phyloP scores from a whole-genome alignment of 441 rosid genomes.

The Flueggea neowawraea region DNA sequence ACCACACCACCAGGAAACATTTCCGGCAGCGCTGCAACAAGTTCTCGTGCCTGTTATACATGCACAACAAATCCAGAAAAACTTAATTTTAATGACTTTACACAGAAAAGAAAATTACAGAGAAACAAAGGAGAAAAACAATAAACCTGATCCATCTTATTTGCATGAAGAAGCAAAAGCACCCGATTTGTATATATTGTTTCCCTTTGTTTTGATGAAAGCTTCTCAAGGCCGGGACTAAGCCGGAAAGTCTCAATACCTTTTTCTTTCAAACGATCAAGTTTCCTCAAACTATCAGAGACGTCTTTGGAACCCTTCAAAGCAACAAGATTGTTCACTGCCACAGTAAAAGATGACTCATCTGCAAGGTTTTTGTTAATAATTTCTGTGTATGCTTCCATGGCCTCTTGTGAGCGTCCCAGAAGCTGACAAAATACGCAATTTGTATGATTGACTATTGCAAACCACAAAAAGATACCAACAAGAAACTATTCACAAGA shows the following conservation, averaged over 20 bases:
- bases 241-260: conserved; percentile 64
- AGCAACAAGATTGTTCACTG: conserved; percentile 75
- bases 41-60: conserved; percentile 76
- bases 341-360: conserved; percentile 81
- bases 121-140: conserved; percentile 14
- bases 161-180: conserved; percentile 87
- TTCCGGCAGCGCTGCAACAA: conserved; percentile 54
- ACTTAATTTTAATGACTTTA: background rate
- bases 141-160: conserved; percentile 73
- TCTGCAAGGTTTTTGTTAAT: conserved; percentile 65
- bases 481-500: conserved; percentile 2
- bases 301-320: conserved; percentile 77
- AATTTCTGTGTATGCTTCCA: conserved; percentile 52
- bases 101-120: conserved; percentile 5
- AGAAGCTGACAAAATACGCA: conserved; percentile 52
- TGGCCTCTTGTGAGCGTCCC: conserved; percentile 64
- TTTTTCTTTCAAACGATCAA: conserved; percentile 76
- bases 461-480: background rate
- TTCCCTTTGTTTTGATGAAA: conserved; percentile 70
- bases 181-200: conserved; percentile 71
- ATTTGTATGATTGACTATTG: conserved; percentile 16
- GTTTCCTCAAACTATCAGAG: conserved; percentile 79
- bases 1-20: conserved; percentile 57
- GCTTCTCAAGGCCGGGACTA: conserved; percentile 65
- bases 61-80: conserved; percentile 10